phyloP scores from a whole-genome alignment of 1,284 basidiomycete species.

The Prillingera fragicola region DNA sequence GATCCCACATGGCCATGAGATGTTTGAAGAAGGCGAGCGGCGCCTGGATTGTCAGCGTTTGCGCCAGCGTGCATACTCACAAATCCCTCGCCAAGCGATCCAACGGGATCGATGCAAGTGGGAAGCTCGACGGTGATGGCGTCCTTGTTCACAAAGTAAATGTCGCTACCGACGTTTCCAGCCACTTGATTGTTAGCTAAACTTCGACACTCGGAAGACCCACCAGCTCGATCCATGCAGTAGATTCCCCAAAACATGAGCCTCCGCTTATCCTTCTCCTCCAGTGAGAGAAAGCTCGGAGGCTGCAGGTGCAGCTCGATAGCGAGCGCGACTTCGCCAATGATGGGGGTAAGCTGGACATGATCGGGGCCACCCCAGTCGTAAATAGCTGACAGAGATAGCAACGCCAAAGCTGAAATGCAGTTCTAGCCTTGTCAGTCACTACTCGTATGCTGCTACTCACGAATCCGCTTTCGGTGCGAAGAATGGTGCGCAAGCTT shows the following conservation, averaged over 20 bases:
- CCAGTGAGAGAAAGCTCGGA: not conserved
- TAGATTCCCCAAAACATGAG: conserved; percentile 8
- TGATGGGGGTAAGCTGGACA: not conserved
- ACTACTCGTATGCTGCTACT: not conserved
- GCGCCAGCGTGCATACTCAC: not conserved
- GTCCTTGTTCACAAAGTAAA: conserved; percentile 1
- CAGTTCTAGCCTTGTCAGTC: not conserved
- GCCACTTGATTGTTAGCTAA: conserved; percentile 1
- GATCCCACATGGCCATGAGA: too few species aligned
- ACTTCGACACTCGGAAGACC: not conserved
- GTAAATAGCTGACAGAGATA: conserved; percentile 5
- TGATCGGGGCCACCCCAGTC: conserved; percentile 8
- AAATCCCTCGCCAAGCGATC: not conserved
- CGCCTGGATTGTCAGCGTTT: not conserved
- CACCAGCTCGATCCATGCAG: not conserved
- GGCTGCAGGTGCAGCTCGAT: conserved; percentile 7
- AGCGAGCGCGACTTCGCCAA: not conserved
- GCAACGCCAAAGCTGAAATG: conserved; percentile 1
- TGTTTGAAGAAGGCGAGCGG: not conserved
- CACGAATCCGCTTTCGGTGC: conserved; percentile 6
- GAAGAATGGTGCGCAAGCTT: conserved; percentile 1
- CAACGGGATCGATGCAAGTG: conserved; percentile 1
- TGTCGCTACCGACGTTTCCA: not conserved
- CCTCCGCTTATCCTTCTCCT: conserved; percentile 5
- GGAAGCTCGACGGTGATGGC: conserved; percentile 4